Percentiles rank a stretch among this genome's conserved stretches.
These are phyloP conservation scores for Rhodotorula sp. DNA, from an alignment of 1,284 basidiomycete species.

Conservation along the genomic window DNA sequence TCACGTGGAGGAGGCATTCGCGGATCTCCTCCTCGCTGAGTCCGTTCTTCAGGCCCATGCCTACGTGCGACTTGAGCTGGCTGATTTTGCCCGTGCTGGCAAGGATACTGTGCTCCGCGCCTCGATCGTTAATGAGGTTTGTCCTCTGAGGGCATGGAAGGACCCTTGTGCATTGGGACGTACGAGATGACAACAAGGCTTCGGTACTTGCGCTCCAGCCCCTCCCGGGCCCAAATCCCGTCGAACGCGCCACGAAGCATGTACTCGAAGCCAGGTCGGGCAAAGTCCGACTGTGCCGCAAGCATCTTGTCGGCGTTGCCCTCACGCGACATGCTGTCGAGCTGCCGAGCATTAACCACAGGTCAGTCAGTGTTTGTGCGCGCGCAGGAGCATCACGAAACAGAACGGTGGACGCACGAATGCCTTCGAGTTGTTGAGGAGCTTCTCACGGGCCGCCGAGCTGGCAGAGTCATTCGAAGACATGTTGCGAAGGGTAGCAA, in stretches of 20 bases:
- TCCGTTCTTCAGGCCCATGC: neutral
- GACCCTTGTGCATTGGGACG: no score
- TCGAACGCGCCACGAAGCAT: neutral
- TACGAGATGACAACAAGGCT: neutral
- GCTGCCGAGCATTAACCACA: no score
- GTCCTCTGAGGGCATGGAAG: neutral
- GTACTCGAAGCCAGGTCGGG: neutral
- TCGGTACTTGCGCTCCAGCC: neutral
- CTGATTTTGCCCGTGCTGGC: neutral
- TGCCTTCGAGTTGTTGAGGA: no score
- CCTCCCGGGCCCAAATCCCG: neutral
- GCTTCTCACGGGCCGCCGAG: no score
- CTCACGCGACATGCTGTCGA: no score
- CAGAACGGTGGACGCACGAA: no score
- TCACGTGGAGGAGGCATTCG: neutral
- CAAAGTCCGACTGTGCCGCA: neutral
- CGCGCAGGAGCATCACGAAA: no score
- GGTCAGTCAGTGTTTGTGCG: no score
- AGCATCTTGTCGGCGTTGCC: neutral
- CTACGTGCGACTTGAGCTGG: neutral
- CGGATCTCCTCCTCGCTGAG: neutral
- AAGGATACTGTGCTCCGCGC: neutral
- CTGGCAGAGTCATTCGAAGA: no score
- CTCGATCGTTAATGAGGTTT: no score
- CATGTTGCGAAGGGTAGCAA: no score